Base-by-base conservation (phyloP, 1,284 basidiomycete genomes). In the Rhodotorula sp. region DNA sequence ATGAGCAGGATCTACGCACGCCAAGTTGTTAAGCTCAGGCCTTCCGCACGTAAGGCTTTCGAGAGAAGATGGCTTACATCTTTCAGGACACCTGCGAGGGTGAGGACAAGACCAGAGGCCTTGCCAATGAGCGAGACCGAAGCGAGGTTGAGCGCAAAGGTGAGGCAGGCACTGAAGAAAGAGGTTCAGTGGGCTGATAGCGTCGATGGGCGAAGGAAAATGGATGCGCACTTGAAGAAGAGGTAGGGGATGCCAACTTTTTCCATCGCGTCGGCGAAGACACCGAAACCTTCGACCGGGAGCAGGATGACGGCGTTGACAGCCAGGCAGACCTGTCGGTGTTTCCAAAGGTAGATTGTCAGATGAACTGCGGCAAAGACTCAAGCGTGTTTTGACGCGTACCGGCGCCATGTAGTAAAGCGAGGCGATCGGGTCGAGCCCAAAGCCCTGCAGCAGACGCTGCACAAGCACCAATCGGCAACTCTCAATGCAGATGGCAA, bases 401-500 rank as follows among this genome's bases (percentile, higher is more conserved):
- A 59, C 83, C 64, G 80, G 80, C 4, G 78, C 78, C 71, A 80
- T 80, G 85, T 96, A 98, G 84, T 97, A 92, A 67, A 98, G 84
- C 46, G 93, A 96, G 37, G 64, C 64, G 55, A 70, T 70, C 37
- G 63, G 66, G 60, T 64, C 69, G 48, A 72, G 64, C 93, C 84
- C 97, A 95, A 81, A 96, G 84, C 94, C 94, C 81, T 98, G 95
- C 4, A 98, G 85, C 55, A 98, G 87, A 68, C 95, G 88, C 81
- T 98, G 91, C 74, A 98, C 96, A 90, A 98, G 94, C 57, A 98
- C 93, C 26, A 98, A 86, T 62, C 95, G 88, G 46, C 90, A 91
- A 3, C 91, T 89, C 81, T 95, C 92, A 76, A 95, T 94, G 85
- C 88, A 79, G 62, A 76, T 77, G 46, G 67, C 77, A 57, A 77